These are phyloP conservation scores for Metschnikowia anglica DNA, from an alignment of 805 yeast genomes.

Conservation along the genomic window DNA sequence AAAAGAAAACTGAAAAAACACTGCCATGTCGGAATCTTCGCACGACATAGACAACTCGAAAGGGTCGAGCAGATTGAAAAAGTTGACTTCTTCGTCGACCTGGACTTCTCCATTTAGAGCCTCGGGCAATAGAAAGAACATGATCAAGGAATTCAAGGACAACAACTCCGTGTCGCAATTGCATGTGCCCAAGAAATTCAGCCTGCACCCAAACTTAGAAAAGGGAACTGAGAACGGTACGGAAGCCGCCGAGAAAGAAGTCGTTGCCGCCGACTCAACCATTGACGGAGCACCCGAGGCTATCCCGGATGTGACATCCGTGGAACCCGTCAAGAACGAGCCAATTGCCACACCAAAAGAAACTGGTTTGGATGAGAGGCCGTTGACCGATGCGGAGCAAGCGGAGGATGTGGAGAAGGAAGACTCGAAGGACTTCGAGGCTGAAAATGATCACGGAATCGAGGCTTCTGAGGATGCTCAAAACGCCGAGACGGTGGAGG, in stretches of 20 bases:
- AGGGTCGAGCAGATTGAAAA: slow-evolving; percentile 20
- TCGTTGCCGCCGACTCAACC: slow-evolving; percentile 5
- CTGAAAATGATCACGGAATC: background rate
- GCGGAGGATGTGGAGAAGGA: background rate
- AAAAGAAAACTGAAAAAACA: background rate
- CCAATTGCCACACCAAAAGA: background rate
- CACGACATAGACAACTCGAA: slow-evolving; percentile 12
- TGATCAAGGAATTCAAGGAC: slow-evolving; percentile 35
- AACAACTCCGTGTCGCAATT: slow-evolving; percentile 33
- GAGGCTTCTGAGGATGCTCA: background rate
- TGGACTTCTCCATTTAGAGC: slow-evolving; percentile 47
- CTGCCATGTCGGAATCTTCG: slow-evolving; percentile 17
- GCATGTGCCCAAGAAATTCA: slow-evolving; percentile 41
- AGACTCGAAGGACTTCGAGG: background rate
- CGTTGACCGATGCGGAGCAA: slow-evolving; percentile 12
- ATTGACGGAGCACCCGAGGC: slow-evolving; percentile 3
- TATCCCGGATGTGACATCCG: slow-evolving; percentile 2
- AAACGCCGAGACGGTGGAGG: too few species aligned
- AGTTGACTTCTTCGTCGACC: slow-evolving; percentile 26
- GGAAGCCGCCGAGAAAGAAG: slow-evolving; percentile 2
- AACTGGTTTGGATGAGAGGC: slow-evolving; percentile 11
- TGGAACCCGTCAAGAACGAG: slow-evolving; percentile 3
- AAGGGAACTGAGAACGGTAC: slow-evolving; percentile 12
- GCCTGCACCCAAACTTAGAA: slow-evolving; percentile 40
- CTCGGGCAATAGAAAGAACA: slow-evolving; percentile 28